Conservation (phyloP, 2,329 filamentous ascomycete genomes). For the Ophiobolus disseminans region DNA sequence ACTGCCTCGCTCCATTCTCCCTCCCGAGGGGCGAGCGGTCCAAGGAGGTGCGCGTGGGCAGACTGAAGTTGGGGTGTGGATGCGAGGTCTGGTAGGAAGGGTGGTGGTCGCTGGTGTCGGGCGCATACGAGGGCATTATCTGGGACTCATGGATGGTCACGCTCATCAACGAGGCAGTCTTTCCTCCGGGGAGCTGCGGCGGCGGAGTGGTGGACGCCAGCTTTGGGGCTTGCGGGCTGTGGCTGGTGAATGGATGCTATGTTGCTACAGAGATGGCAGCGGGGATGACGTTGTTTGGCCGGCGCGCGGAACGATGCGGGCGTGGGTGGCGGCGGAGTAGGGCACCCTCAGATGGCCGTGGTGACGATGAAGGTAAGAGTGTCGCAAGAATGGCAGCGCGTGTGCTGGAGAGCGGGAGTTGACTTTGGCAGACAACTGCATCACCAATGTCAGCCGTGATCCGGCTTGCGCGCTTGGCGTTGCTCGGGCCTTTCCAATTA, state of each 20-base stretch:
- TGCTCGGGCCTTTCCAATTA: neutral
- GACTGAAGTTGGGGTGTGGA: slow-evolving; percentile 44
- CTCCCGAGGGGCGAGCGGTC: slow-evolving; percentile 32
- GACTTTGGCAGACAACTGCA: neutral
- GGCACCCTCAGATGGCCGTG: slow-evolving; percentile 3
- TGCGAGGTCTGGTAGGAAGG: slow-evolving; percentile 36
- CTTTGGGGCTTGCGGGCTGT: slow-evolving; percentile 20
- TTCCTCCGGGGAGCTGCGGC: slow-evolving; percentile 35
- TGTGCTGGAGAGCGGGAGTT: slow-evolving; percentile 7
- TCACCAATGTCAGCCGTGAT: slow-evolving; percentile 1
- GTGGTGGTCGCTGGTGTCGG: slow-evolving; percentile 51
- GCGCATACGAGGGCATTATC: slow-evolving; percentile 60
- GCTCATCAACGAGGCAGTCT: slow-evolving; percentile 40
- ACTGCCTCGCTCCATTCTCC: slow-evolving; percentile 27
- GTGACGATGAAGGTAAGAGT: slow-evolving; percentile 8
- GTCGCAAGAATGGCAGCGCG: slow-evolving; percentile 24
- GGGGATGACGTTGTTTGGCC: slow-evolving; percentile 4
- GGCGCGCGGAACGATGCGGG: slow-evolving; percentile 3
- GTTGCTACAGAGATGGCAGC: slow-evolving; percentile 19
- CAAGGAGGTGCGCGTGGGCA: slow-evolving; percentile 34
- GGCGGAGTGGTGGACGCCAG: slow-evolving; percentile 37
- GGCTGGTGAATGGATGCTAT: slow-evolving; percentile 15
- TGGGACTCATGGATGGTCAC: slow-evolving; percentile 45
- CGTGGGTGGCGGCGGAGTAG: slow-evolving; percentile 4
- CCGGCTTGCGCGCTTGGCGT: slow-evolving; percentile 5